A percentile compares a stretch with the other conserved stretches of the same genome.
These are phyloP conservation scores for Hevea brasiliensis DNA, from an alignment of 345 rosid species.

Conservation along the genomic window DNA sequence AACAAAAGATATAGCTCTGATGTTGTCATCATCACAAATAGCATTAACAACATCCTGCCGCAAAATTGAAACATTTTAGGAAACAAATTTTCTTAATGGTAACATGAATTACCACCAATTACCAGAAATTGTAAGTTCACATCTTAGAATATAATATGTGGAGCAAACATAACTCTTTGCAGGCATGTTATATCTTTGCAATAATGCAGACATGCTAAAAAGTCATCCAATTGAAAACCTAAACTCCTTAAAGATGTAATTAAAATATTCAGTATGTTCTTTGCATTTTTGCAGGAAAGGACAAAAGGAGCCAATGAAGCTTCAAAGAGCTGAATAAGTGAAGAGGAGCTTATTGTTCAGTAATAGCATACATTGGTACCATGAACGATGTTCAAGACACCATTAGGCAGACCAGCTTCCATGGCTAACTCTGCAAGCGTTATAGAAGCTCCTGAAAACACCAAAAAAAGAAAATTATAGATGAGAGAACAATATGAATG, in stretches of 20 bases:
- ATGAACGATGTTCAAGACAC: conserved; percentile 87
- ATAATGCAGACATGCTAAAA: not conserved
- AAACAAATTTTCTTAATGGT: not conserved
- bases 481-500: not conserved
- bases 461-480: conserved; percentile 2
- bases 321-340: not conserved
- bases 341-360: not conserved
- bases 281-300: not conserved
- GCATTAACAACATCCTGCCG: conserved; percentile 87
- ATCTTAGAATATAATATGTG: not conserved
- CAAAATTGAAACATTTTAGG: conserved; percentile 19
- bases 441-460: conserved; percentile 77
- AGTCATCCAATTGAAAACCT: not conserved
- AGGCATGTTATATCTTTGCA: not conserved
- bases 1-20: conserved; percentile 90
- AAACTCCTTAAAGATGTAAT: not conserved
- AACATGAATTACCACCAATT: not conserved
- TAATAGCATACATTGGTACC: conserved; percentile 72
- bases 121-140: not conserved
- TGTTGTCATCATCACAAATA: conserved; percentile 79
- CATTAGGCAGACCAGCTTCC: conserved; percentile 94
- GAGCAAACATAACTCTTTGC: too few relatives aligned
- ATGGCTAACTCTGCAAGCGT: conserved; percentile 89
- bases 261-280: not conserved
- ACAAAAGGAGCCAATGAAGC: not conserved